Conservation (phyloP, 164 flowering plant species). For the Amborella trichopoda region DNA sequence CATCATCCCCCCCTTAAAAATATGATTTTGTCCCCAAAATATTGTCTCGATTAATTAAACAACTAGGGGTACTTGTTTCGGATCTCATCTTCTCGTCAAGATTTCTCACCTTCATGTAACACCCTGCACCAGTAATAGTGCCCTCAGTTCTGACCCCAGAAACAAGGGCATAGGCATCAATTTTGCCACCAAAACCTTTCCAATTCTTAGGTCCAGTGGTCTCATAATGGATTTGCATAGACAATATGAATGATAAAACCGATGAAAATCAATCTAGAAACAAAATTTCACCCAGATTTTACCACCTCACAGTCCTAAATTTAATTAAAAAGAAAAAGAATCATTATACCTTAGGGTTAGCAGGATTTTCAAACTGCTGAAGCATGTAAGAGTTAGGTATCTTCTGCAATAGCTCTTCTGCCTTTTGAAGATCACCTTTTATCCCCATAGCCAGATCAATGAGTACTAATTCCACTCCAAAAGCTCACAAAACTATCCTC, state of each 20-base stretch:
- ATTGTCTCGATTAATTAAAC: no score
- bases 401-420: conserved; percentile 29
- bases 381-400: conserved; percentile 52
- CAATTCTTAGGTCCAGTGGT: conserved; percentile 64
- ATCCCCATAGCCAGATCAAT: conserved; percentile 42
- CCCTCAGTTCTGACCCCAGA: conserved; percentile 54
- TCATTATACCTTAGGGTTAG: conserved; percentile 54
- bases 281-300: no score
- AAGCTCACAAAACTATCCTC: conserved; percentile 39
- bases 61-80: no score
- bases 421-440: conserved; percentile 40
- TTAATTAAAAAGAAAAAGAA: no score
- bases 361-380: no score
- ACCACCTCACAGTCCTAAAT: no score
- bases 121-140: conserved; percentile 43
- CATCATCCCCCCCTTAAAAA: no score
- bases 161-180: conserved; percentile 42
- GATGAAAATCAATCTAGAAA: no score
- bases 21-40: no score
- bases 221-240: no score
- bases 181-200: conserved; percentile 33
- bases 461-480: conserved; percentile 47
- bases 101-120: conserved; percentile 37
- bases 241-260: no score
- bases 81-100: conserved; percentile 41